phyloP scores from a whole-genome alignment of 108 stramenopile species.

The Mayamaea pseudoterrestris region DNA sequence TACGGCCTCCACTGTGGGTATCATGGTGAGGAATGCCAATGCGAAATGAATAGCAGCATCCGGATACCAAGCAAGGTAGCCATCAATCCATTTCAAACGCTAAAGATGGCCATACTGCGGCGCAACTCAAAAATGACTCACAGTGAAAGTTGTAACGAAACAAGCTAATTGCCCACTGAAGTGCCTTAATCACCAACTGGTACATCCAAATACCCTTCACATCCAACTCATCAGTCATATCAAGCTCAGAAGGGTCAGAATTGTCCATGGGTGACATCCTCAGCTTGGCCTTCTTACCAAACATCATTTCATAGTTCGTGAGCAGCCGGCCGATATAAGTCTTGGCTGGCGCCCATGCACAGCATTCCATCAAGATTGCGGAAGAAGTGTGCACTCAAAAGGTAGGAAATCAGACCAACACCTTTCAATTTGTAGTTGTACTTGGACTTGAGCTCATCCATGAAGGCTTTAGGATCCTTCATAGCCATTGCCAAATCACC shows the following conservation, averaged over 20 bases:
- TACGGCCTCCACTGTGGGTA: no score
- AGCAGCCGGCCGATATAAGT: slow-evolving; percentile 4
- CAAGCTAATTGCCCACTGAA: slow-evolving; percentile 13
- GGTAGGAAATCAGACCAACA: neutral
- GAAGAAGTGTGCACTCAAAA: slow-evolving; percentile 1
- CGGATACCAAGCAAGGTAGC: no score
- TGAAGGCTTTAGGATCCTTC: slow-evolving; percentile 11
- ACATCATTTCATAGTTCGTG: slow-evolving; percentile 7
- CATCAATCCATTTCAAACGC: no score
- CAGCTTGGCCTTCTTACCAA: slow-evolving; percentile 15
- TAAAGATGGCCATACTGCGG: no score
- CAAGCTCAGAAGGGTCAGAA: slow-evolving; percentile 16
- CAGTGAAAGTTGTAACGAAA: slow-evolving; percentile 20
- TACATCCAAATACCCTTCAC: slow-evolving; percentile 6
- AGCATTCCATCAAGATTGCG: slow-evolving; percentile 2
- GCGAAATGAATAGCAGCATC: no score
- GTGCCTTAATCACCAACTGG: slow-evolving; percentile 11
- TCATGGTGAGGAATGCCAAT: no score
- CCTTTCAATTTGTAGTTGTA: slow-evolving; percentile 8
- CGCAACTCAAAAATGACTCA: no score
- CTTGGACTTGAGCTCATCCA: neutral
- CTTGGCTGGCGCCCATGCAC: neutral
- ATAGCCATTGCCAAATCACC: slow-evolving; percentile 4
- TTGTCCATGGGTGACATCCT: slow-evolving; percentile 8
- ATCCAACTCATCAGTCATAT: slow-evolving; percentile 1